phyloP scores from a whole-genome alignment of 2,329 filamentous ascomycete genomes.

The Cladosporium oxysporum region DNA sequence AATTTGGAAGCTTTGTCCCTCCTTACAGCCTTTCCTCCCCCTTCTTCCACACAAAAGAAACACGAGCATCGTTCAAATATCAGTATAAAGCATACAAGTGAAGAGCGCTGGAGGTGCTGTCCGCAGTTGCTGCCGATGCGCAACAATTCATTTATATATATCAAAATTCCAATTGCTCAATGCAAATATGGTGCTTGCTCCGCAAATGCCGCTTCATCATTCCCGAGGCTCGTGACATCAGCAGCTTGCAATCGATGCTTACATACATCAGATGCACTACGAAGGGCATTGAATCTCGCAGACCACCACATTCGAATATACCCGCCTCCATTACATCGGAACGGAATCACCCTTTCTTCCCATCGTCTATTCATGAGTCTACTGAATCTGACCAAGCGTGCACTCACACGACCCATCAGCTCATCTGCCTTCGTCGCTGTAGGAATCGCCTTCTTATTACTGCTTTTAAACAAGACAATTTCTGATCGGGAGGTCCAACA shows the following conservation, averaged over 20 bases:
- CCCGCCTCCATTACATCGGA: neutral
- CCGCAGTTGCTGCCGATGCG: no score
- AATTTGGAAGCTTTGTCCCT: no score
- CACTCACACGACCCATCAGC: conserved; percentile 11
- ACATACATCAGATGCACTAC: neutral
- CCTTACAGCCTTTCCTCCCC: no score
- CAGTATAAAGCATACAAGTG: no score
- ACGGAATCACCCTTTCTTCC: neutral
- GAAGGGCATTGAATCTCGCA: neutral
- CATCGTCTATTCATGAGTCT: conserved; percentile 7
- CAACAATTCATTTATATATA: no score
- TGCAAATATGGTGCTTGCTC: neutral
- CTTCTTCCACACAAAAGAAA: neutral
- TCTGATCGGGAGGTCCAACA: neutral
- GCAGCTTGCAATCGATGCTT: neutral
- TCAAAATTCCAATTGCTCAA: no score
- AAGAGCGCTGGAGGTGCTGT: neutral
- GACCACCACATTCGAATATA: neutral
- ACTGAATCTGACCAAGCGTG: conserved; percentile 9
- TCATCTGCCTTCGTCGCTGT: conserved; percentile 3
- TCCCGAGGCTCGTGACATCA: conserved; percentile 7
- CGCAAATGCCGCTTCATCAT: neutral
- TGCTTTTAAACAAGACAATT: neutral
- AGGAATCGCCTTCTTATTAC: conserved; percentile 5
- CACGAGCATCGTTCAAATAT: neutral